Conservation (phyloP, 2,329 filamentous ascomycete species). For the Colletotrichum sansevieriae region DNA sequence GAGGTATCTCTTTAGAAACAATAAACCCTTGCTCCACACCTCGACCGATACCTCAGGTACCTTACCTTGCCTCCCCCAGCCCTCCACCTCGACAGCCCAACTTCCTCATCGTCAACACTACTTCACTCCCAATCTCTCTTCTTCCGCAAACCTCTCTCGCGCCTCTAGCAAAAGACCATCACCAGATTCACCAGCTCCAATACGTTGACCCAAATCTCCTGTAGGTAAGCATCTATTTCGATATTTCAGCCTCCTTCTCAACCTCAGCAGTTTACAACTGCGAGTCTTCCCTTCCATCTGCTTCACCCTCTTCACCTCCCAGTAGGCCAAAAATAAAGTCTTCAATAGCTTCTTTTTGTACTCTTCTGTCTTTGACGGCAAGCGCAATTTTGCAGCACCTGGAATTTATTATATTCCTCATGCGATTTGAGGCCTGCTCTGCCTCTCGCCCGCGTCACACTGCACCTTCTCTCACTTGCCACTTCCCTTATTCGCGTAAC, state of each 20-base stretch:
- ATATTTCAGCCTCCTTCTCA: background rate
- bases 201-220: conserved; percentile 1
- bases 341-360: background rate
- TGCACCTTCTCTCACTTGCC: conserved; percentile 24
- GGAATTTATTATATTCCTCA: background rate
- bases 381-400: background rate
- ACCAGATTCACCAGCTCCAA: background rate
- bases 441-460: conserved; percentile 33
- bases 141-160: conserved; percentile 1
- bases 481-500: conserved; percentile 31
- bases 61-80: background rate
- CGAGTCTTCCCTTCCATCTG: background rate
- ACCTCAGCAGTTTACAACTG: background rate
- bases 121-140: background rate
- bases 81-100: background rate
- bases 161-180: background rate
- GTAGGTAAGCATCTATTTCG: conserved; percentile 29
- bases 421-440: conserved; percentile 16
- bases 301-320: background rate
- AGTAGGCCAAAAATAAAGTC: background rate
- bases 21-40: background rate
- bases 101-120: conserved; percentile 1
- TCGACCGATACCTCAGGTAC: background rate
- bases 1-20: background rate
- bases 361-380: background rate